These are phyloP conservation scores for Euphrasia arctica DNA, from an alignment of 305 asterid species.

Conservation along the genomic window DNA sequence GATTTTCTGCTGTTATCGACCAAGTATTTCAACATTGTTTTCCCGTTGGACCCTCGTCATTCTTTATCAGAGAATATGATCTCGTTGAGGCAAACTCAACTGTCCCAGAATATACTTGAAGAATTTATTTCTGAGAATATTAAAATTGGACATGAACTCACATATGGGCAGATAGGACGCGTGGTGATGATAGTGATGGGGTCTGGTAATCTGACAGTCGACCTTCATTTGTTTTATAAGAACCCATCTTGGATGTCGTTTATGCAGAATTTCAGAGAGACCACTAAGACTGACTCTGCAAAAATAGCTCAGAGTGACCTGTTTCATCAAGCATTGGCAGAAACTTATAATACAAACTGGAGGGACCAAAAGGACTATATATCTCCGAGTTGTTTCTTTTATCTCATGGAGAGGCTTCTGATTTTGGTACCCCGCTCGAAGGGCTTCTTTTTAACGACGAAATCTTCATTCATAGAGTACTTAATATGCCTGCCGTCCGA, in stretches of 20 bases:
- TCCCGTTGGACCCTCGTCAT: constrained; percentile 42
- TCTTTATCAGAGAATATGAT: constrained; percentile 40
- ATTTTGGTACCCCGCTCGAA: constrained; percentile 37
- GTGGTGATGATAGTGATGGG: constrained; percentile 47
- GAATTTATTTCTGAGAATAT: constrained; percentile 31
- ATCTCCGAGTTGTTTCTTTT: constrained; percentile 55
- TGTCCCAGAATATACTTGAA: constrained; percentile 38
- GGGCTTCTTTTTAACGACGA: constrained; percentile 39
- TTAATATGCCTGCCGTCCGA: constrained; percentile 31
- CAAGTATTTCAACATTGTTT: constrained; percentile 34
- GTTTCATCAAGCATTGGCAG: constrained; percentile 40
- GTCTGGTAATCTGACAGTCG: constrained; percentile 30
- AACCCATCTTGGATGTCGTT: constrained; percentile 39
- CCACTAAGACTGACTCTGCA: constrained; percentile 4
- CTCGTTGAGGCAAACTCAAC: constrained; percentile 39
- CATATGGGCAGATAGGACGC: constrained; percentile 46
- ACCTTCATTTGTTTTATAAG: constrained; percentile 17
- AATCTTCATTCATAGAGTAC: constrained; percentile 56
- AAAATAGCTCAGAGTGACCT: constrained; percentile 23
- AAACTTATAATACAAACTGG: constrained; percentile 38
- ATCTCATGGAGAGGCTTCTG: constrained; percentile 56
- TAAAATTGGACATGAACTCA: constrained; percentile 18
- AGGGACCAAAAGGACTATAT: constrained; percentile 33
- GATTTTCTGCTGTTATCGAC: constrained; percentile 28
- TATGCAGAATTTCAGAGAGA: constrained; percentile 26